Evolutionary conservation across 1,284 basidiomycete genomes (phyloP).

Genomic region (Sporisorium sorghi): DNA sequence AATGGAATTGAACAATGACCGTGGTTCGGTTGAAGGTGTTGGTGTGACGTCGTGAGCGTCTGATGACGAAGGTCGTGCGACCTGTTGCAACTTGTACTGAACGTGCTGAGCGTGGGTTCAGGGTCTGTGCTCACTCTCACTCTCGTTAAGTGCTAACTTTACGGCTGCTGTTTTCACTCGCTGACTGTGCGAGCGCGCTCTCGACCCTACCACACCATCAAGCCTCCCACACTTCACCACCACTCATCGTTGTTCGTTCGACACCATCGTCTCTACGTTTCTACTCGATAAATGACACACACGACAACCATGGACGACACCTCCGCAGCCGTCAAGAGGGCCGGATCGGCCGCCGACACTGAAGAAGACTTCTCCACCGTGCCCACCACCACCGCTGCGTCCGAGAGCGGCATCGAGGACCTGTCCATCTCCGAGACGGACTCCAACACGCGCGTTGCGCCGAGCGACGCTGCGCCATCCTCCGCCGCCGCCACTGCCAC

Average conservation of each 20-base stretch:
- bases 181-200: neutral
- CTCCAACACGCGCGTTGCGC: conserved; percentile 38
- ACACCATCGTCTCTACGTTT: neutral
- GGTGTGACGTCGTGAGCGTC: no score
- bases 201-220: no score
- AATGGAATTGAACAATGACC: no score
- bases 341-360: conserved; percentile 42
- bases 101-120: neutral
- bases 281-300: neutral
- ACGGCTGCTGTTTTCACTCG: neutral
- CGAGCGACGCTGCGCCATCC: neutral
- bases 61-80: conserved; percentile 2
- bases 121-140: neutral
- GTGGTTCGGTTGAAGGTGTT: no score
- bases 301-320: conserved; percentile 23
- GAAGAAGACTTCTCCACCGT: conserved; percentile 40
- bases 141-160: no score
- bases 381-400: conserved; percentile 39
- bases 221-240: neutral
- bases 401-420: conserved; percentile 38
- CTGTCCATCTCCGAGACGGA: conserved; percentile 37
- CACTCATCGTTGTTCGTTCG: neutral
- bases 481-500: conserved; percentile 1
- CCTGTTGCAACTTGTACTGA: no score
- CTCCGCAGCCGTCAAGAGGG: conserved; percentile 21